Evolutionary conservation across 108 stramenopile genomes (phyloP).

Genomic region (Pseudonitzschia multiseries): DNA sequence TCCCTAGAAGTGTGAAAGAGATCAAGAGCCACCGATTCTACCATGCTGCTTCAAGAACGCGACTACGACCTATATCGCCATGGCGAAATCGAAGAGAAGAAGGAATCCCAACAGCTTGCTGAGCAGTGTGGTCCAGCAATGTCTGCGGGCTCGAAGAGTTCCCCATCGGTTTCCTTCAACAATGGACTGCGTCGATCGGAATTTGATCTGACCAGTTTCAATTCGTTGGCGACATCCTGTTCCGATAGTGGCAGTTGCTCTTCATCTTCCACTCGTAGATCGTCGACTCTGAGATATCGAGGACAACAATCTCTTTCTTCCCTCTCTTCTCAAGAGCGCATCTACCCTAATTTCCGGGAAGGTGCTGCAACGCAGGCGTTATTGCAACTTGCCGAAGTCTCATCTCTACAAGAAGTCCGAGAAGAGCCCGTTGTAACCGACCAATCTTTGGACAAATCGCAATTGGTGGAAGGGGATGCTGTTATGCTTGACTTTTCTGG

Average conservation of each 20-base stretch:
- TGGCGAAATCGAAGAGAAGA: neutral
- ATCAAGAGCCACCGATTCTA: neutral
- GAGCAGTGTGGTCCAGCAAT: neutral
- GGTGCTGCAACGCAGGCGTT: neutral
- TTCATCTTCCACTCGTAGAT: neutral
- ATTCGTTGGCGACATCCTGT: conserved; percentile 1
- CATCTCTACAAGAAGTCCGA: neutral
- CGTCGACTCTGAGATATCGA: conserved; percentile 1
- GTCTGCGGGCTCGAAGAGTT: neutral
- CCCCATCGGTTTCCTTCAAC: neutral
- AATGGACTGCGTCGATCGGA: neutral
- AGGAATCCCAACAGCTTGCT: neutral
- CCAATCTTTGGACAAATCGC: neutral
- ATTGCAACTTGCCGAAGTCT: neutral
- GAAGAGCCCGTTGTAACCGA: neutral
- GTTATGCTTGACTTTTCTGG: neutral
- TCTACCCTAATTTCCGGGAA: neutral
- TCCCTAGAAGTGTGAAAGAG: no score
- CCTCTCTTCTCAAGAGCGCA: neutral
- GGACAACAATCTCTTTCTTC: neutral
- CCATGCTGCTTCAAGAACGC: conserved; percentile 13
- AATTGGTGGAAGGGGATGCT: neutral
- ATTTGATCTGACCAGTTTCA: conserved; percentile 6
- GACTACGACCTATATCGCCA: neutral
- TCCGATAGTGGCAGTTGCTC: neutral